These are phyloP conservation scores for Boletus rubescentipes DNA, from an alignment of 768 basidiomycete species.

Conservation along the genomic window DNA sequence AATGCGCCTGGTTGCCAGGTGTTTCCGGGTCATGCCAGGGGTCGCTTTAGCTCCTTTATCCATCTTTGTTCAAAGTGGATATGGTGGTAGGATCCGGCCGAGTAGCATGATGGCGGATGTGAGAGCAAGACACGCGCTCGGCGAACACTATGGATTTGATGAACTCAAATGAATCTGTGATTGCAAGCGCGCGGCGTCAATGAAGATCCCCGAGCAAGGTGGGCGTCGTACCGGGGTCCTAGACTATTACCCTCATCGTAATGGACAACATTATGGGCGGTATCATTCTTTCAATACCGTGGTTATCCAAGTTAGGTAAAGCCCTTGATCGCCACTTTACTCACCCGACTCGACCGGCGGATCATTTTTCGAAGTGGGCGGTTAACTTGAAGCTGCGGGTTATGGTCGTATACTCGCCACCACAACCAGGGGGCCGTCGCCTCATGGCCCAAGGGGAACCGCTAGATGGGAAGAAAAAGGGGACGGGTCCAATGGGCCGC, in stretches of 20 bases:
- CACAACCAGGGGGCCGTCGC: not conserved
- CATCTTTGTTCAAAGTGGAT: not conserved
- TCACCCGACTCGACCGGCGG: not conserved
- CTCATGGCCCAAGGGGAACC: not conserved
- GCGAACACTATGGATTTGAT: not conserved
- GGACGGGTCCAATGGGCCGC: too few species aligned
- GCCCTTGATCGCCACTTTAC: not conserved
- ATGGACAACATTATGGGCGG: not conserved
- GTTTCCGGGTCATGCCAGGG: not conserved
- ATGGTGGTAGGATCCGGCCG: not conserved
- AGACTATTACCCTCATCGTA: not conserved
- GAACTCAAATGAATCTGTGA: not conserved
- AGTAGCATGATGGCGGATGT: not conserved
- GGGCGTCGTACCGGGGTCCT: not conserved
- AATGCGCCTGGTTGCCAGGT: not conserved
- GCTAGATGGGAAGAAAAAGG: not conserved
- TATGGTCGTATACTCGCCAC: too few species aligned
- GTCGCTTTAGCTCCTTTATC: not conserved
- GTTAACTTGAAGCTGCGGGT: too few species aligned
- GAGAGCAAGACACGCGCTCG: not conserved
- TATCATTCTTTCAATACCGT: too few species aligned
- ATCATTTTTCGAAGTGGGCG: not conserved
- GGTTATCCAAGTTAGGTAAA: not conserved
- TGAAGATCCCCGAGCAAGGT: not conserved
- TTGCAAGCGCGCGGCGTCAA: not conserved